Evolutionary conservation across 495 filamentous ascomycete genomes (phyloP).

Genomic region (Aspergillus hancockii): DNA sequence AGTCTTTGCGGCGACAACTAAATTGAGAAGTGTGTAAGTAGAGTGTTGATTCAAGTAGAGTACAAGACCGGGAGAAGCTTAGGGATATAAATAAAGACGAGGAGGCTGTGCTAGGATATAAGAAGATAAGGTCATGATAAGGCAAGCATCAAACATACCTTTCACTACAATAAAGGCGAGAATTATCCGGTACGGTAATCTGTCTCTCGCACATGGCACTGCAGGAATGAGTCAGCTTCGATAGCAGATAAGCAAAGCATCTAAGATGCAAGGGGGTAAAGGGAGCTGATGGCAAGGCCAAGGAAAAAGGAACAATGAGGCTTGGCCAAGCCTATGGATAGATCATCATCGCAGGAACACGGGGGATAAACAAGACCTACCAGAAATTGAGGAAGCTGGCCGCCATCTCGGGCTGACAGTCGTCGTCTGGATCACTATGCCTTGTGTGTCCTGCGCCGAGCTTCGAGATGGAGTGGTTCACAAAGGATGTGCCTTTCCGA

Average conservation of each 20-base stretch:
- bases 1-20: constrained; percentile 57
- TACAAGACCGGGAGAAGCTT: constrained; percentile 7
- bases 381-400: constrained; percentile 68
- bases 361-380: constrained; percentile 40
- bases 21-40: constrained; percentile 13
- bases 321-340: constrained; percentile 1
- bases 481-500: constrained; percentile 38
- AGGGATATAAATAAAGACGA: background rate
- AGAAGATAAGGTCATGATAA: constrained; percentile 16
- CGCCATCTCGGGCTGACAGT: constrained; percentile 52
- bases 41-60: constrained; percentile 7
- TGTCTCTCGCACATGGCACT: constrained; percentile 69
- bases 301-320: constrained; percentile 14
- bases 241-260: constrained; percentile 23
- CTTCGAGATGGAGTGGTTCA: constrained; percentile 40
- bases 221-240: constrained; percentile 30
- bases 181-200: constrained; percentile 63
- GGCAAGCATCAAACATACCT: constrained; percentile 40
- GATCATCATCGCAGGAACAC: background rate
- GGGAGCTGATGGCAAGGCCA: constrained; percentile 16
- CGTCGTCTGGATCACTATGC: constrained; percentile 39
- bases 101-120: constrained; percentile 7
- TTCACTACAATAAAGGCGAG: constrained; percentile 60
- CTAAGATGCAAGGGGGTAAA: constrained; percentile 23
- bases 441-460: constrained; percentile 38